Evolutionary conservation across 208 protist species (phyloP), one percentile per base, ranked within the genome.

Genomic region (Leptomonas pyrrhocoris): DNA sequence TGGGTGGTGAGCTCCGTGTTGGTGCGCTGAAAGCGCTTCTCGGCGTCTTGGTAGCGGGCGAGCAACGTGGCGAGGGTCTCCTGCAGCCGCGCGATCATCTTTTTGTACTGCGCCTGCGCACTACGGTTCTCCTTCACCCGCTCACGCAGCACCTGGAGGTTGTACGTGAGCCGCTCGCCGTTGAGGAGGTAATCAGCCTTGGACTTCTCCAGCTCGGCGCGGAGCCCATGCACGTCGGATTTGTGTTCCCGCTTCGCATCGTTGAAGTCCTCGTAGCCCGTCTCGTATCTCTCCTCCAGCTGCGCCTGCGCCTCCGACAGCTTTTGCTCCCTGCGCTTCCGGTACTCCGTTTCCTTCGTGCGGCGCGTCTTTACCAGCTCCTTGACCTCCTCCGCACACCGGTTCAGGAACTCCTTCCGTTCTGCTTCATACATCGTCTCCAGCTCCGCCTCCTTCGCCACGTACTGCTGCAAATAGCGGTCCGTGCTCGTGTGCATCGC

Each of bases 121-220:
- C 70, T 92, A 30, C 92, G 92, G 84, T 98, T 99, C 70, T 98
- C 97, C 70, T 96, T 92, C 30, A 98, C 94, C 5, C 97, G 87
- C 75, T 98, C 95, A 23, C 86, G 85, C 50, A 99, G 91, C 40
- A 98, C 94, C 68, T 98, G 94, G 60, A 98, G 75, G 85, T 98
- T 98, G 87, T 99, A 99, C 43, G 93, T 96, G 27, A 99, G 89
- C 31, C 98, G 97, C 79, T 99, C 94, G 19, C 88, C 93, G 73
- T 98, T 98, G 55, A 99, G 92, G 40, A 98, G 85, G 73, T 98
- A 98, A 77, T 97, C 94, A 8, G 94, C 84, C 60, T 98, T 93
- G 68, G 98, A 97, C 68, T 97, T 96, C 66, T 98, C 96, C 13
- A 98, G 82, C 79, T 98, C 91, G 76, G 98, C 85, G 49, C 92